These are phyloP conservation scores for Chimonanthus salicifolius DNA, from an alignment of 164 flowering plant genomes.

Conservation along the genomic window DNA sequence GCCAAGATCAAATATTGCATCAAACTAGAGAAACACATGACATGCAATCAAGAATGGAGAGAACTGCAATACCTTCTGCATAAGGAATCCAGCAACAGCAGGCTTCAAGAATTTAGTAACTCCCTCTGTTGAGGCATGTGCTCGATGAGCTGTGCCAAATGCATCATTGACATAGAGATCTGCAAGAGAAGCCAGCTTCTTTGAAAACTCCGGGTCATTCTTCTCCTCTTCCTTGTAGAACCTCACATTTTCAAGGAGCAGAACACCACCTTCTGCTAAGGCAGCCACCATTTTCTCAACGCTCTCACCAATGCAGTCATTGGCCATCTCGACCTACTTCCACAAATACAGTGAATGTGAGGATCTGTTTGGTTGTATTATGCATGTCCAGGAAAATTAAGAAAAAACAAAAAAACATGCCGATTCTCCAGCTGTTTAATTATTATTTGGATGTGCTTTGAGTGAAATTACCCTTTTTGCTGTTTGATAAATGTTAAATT, in stretches of 20 bases:
- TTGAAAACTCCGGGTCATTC: slow-evolving; percentile 85
- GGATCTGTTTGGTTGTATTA: no score
- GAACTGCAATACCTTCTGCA: slow-evolving; percentile 65
- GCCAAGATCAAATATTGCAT: neutral
- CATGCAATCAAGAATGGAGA: neutral
- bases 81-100: slow-evolving; percentile 82
- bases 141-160: slow-evolving; percentile 85
- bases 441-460: no score
- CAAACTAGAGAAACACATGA: neutral
- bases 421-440: no score
- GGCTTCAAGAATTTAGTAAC: slow-evolving; percentile 77
- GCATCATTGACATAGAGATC: slow-evolving; percentile 88
- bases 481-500: no score
- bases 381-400: no score
- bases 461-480: no score
- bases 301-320: slow-evolving; percentile 76
- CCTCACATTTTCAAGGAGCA: slow-evolving; percentile 82
- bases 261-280: slow-evolving; percentile 72
- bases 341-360: neutral
- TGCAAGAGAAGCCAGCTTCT: slow-evolving; percentile 75
- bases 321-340: slow-evolving; percentile 63
- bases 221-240: slow-evolving; percentile 88
- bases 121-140: slow-evolving; percentile 93
- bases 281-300: slow-evolving; percentile 65
- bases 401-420: no score